Conservation (phyloP, 345 rosid species). For the Gossypium raimondii region DNA sequence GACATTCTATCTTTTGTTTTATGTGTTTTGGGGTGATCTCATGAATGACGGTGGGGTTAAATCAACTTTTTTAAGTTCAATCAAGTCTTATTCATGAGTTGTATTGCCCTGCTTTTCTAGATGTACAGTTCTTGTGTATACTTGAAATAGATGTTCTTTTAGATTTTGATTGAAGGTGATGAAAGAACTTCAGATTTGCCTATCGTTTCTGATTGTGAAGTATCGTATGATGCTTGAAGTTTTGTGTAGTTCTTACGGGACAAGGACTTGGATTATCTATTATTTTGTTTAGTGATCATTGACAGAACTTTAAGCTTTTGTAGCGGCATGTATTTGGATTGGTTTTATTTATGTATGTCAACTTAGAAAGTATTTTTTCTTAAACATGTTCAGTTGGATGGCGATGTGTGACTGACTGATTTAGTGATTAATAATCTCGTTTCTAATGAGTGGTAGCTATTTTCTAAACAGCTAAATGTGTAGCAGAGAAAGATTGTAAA, state of each 20-base stretch:
- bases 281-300: not conserved
- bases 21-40: not conserved
- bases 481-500: conserved; percentile 32
- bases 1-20: not conserved
- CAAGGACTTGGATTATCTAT: not conserved
- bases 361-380: not conserved
- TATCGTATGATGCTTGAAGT: conserved; percentile 2
- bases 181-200: not conserved
- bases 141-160: not conserved
- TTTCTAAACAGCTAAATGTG: conserved; percentile 30
- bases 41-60: not conserved
- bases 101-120: not conserved
- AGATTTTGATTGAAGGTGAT: not conserved
- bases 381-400: not conserved
- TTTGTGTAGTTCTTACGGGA: not conserved
- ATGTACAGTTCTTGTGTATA: not conserved
- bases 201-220: not conserved
- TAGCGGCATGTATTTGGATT: not conserved
- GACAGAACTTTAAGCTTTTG: not conserved
- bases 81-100: not conserved
- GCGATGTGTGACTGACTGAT: not conserved
- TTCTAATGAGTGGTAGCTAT: not conserved
- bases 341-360: not conserved
- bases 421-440: not conserved
- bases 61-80: not conserved